Percentiles rank a stretch among this genome's conserved stretches.
Conservation (phyloP, 345 rosid genomes). For the Citrus hindsii region DNA sequence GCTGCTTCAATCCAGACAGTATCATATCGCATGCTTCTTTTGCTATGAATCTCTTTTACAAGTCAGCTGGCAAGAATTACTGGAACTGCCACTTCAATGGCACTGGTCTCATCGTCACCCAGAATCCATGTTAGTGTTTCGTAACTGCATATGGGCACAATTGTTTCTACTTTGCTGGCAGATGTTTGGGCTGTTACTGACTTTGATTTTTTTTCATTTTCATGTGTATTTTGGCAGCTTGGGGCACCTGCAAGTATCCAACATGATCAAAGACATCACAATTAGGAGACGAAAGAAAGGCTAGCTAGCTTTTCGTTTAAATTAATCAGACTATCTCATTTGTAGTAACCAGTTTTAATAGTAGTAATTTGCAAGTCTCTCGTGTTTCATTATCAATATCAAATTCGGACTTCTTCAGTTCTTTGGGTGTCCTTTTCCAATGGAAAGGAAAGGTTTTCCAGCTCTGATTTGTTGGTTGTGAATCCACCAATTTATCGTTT, state of each 20-base stretch:
- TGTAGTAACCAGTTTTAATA: neutral
- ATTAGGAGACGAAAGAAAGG: too few species aligned
- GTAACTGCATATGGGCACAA: too few species aligned
- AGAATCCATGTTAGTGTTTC: constrained; percentile 27
- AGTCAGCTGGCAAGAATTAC: constrained; percentile 15
- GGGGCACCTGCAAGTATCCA: neutral
- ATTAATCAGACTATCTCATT: neutral
- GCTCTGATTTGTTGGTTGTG: neutral
- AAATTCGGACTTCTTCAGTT: too few species aligned
- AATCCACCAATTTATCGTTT: neutral
- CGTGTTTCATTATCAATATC: too few species aligned
- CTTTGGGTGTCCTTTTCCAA: too few species aligned
- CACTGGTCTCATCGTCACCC: constrained; percentile 17
- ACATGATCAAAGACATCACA: neutral
- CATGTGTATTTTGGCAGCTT: neutral
- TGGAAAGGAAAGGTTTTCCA: too few species aligned
- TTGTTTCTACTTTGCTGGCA: neutral
- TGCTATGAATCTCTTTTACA: constrained; percentile 38
- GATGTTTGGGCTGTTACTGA: neutral
- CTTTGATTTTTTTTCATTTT: neutral
- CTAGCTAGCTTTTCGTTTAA: neutral
- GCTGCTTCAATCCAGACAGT: constrained; percentile 24
- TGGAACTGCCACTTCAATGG: constrained; percentile 33
- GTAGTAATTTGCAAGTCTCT: neutral
- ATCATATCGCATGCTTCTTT: constrained; percentile 34